Base-by-base conservation (phyloP, 306 rosid genomes). In the Ziziphus jujuba region DNA sequence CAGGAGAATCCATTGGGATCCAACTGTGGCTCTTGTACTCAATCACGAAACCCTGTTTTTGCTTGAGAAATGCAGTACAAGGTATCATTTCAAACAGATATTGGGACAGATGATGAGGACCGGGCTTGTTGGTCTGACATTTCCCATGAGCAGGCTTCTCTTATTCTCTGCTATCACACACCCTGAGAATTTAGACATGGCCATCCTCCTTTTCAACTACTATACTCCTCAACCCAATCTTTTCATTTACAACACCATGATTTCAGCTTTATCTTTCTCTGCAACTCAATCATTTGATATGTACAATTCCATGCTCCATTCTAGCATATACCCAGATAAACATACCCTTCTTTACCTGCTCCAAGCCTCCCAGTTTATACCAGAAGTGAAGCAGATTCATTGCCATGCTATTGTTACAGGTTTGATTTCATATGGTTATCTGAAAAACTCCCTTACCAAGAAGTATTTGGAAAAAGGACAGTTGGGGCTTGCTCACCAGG, bases 121-220 rank as follows among this genome's bases (percentile, higher is more conserved):
- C 64, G 62, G 74, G 67, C 81, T 82, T 31, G 63, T 80, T 19
- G 82, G 87, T n/a, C 78, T 62, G 65, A 85, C 87, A 43, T 85
- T 85, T 79, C 87, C 87, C 2, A 80, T 85, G 91, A 85, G 91
- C 80, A 77, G 91, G 72, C 84, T 82, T 61, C 79, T 85, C 9
- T 67, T 79, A n/a, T 85, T 82, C 68, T 85, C 84, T 5, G 85
- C 87, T 9, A 66, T 80, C 71, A 72, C 87, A 44, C 67, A 78
- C 67, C 85, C 84, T 35, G 79, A 82, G 56, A 75, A 82, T 63
- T 57, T 80, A 36, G 91, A 77, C 73, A 72, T 82, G 67, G 87
- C 87, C 0, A 20, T 63, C 45, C 66, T 75, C 59, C 76, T 85
- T 69, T 85, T 85, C 71, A 20, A 75, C 40, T 81, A 80, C 66